Base-by-base conservation (phyloP, 2,329 filamentous ascomycete genomes). In the Graphilbum fragrans region DNA sequence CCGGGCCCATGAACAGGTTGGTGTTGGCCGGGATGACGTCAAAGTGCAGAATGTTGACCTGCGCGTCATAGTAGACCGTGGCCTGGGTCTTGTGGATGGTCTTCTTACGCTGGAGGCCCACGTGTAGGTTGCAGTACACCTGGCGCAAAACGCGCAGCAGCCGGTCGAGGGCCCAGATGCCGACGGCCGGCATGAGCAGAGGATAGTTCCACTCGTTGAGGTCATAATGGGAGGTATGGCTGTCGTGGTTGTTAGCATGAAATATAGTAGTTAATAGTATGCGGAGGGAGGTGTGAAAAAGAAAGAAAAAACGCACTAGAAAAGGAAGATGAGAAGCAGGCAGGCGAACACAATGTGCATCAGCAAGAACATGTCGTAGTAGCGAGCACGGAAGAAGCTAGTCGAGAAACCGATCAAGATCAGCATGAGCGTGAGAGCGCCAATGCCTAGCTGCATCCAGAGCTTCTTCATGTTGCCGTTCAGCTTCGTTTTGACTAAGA, bases 361-460 rank as follows among this genome's bases (percentile, higher is more conserved):
- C 3, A 60, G 49, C 0, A 71, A 55, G 45, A 72, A 72, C 0
- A 65, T 33, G 44, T 74, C 70, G 45, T 74, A 79, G n/a, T 64
- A 62, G 8, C 63, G 63, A 5, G 65, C 60, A 0, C 72, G 63
- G 17, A 76, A 57, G 52, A 64, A 69, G 46, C 69, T 70, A 1
- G 71, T 55, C 0, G 74, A 77, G 25, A 69, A 61, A 0, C 55
- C 55, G 0, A 72, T 43, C 0, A 70, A 50, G 0, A 64, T 50
- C 19, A 63, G 66, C 71, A 70, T 69, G 33, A 57, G 42, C 2
- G 67, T 49, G 0, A 60, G 67, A 1, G 66, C 38, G n/a, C 41
- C 44, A 2, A 36, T 18, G 17, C 27, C 22, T 6, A 35, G 41
- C 39, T 37, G 7, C 29, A 31, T 10, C 29, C 29, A 31, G 6